Evolutionary conservation across 2,329 filamentous ascomycete species (phyloP), one percentile per base, ranked within the genome.

Genomic region (Pezicula rhizophila): DNA sequence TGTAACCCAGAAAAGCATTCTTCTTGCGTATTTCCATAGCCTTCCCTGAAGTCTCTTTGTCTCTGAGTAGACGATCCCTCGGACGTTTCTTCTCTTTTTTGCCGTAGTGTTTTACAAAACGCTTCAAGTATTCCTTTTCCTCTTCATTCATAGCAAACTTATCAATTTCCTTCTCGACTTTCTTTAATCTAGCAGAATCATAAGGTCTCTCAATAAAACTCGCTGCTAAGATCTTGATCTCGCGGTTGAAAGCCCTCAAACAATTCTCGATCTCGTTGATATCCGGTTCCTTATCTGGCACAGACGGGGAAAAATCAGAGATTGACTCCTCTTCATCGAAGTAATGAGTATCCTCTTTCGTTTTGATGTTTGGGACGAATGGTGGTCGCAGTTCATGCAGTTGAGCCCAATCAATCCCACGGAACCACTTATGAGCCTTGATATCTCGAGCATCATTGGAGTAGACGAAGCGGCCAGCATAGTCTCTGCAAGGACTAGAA

Each of bases 1-100:
- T 89, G 64, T 99, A 99, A 1, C 92, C 92, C 52, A 95, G 68
- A 66, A 97, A 97, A 0, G 89, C 90, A 23, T 80, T 86, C 64
- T 78, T 79, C 68, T 92, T 95, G 51, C 93, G 79, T 55, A 93
- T 77, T 57, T 88, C 82, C 66, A 97, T 71, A n/a, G 86, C 89
- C 14, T 76, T 72, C 37, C 74, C 76, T 37, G 81, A 84, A 6
- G 85, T 77, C 8, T 72, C 68, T 23, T 75, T 76, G 65, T 97
- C 92, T 39, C 92, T 77, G 25, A 97, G 70, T 49, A 97, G 69
- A 60, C 86, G 85, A 66, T 99, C 93, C n/a, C 91, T 77, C 0
- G 92, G 82, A 52, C 91, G 71, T 66, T 88, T 93, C 63, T 78
- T 84, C 63, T 91, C 85, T 60, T 82, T 85, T 44, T 45, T 51